Base-by-base conservation (phyloP, 78 protist species). In the Tieghemostelium lacteum region DNA sequence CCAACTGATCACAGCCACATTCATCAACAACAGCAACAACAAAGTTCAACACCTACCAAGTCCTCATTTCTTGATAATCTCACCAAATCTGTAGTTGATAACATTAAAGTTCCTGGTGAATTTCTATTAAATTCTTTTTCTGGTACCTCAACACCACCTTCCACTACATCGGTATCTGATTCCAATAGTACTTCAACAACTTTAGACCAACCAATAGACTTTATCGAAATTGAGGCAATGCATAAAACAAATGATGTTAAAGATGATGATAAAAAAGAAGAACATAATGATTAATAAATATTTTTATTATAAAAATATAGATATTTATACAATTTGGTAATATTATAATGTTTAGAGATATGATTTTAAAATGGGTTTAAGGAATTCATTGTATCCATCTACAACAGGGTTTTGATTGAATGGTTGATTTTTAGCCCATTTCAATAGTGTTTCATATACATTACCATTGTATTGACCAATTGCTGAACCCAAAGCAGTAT, bases 401-500 rank as follows among this genome's bases (percentile, higher is more conserved):
- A n/a, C n/a, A n/a, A n/a, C n/a, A n/a, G n/a, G n/a, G n/a, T 60
- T 60, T 36, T 40, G 22, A 69, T 92, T 92, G 55, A 92, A 54
- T 50, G 95, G 92, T 45, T 75, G 77, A 45, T 45, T 45, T 22
- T 78, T 58, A 20, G 65, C 57, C 78, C 61, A 75, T 4, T 74
- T 70, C 8, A 31, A 87, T 7, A 93, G 49, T 19, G 88, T 73
- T 55, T 62, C 77, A 80, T 93, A 93, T n/a, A 86, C 93, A 72
- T 55, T 61, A 29, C 96, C 96, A 69, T 86, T 67, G 57, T 66
- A 57, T 10, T 72, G 60, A 37, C 96, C 96, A 22, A 93, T 31
- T 12, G 91, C 89, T 49, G 76, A 60, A 20, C 86, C 88, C 3
- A 92, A 50, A 12, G 87, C 29, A 2, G 28, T n/a, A 78, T 92